Base-by-base conservation (phyloP, 768 basidiomycete species). In the Plicaturopsis crispa region DNA sequence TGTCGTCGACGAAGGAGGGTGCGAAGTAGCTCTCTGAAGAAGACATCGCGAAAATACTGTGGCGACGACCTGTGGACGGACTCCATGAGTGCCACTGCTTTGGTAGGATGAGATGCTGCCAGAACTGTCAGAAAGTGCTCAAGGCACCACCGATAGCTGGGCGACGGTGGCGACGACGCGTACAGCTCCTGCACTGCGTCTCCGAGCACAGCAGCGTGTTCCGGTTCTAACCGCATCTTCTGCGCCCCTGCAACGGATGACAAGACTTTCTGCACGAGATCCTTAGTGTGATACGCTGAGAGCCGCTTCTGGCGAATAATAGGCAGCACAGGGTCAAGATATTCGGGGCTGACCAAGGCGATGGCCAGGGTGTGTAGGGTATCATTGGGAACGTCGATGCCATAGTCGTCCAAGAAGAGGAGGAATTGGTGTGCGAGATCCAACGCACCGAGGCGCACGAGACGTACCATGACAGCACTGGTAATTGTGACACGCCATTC, bases 51-150 rank as follows among this genome's bases (percentile, higher is more conserved):
- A 60, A 73, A 73, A 48, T 68, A 72, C 4, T 36, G 12, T 0
- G 67, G 63, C 2, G 50, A 52, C 10, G 43, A 52, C 7, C 38
- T 36, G 31, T 62, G 47, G 22, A 80, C 55, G 33, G 51, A 53
- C 41, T 66, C 54, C 30, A 78, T 54, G 18, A 76, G 46, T 30
- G 55, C 43, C 1, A 72, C 46, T 6, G 69, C 61, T 16, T 55
- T 49, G 0, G 49, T 44, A 6, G 67, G 55, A 31, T 67, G 60
- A 3, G 65, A 60, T 18, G 55, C 39, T 13, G 68, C 52, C 56
- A 72, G 48, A 39, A 67, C 51, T 20, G 50, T 50, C 40, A 77
- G 54, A 19, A 73, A 61, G 36, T 65, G 69, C 8, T 72, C 66
- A 23, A 79, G 50, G n/a, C 52, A 44, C 22, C 53, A 48, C 35